A percentile compares a stretch with the other conserved stretches of the same genome.
These are phyloP conservation scores for Spathaspora sp. DNA, from an alignment of 805 yeast species.

Conservation along the genomic window DNA sequence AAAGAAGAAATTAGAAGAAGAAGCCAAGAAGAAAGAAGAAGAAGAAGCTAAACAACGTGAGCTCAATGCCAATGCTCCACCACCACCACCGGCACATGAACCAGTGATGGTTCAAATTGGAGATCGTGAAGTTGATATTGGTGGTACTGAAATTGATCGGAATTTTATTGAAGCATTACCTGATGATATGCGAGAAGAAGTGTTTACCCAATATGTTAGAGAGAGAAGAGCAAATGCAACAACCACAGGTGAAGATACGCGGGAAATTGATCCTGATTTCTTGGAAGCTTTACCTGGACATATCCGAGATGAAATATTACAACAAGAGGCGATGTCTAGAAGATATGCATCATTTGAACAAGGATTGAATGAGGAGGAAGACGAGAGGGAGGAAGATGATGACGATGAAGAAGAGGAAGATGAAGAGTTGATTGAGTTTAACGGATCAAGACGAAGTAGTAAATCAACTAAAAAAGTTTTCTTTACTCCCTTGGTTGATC, in stretches of 20 bases:
- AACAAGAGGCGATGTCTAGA: conserved; percentile 49
- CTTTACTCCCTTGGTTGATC: conserved; percentile 69
- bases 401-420: conserved; percentile 10
- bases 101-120: conserved; percentile 74
- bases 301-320: conserved; percentile 60
- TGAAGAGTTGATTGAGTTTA: conserved; percentile 9
- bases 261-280: conserved; percentile 78
- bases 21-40: conserved; percentile 23
- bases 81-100: conserved; percentile 11
- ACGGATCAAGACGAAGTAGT: conserved; percentile 1
- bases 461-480: conserved; percentile 21
- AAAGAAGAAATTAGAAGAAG: conserved; percentile 29
- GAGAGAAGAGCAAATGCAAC: conserved; percentile 65
- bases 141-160: conserved; percentile 90
- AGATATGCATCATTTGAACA: conserved; percentile 29
- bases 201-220: conserved; percentile 76
- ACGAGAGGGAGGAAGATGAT: conserved; percentile 10
- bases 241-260: conserved; percentile 36
- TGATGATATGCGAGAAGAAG: conserved; percentile 90
- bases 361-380: conserved; percentile 17
- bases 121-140: conserved; percentile 75
- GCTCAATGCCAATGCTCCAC: conserved; percentile 11
- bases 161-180: conserved; percentile 87
- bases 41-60: conserved; percentile 19
- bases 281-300: conserved; percentile 73